Base-by-base conservation (phyloP, 805 yeast genomes). In the Blastobotrys chiropterorum region DNA sequence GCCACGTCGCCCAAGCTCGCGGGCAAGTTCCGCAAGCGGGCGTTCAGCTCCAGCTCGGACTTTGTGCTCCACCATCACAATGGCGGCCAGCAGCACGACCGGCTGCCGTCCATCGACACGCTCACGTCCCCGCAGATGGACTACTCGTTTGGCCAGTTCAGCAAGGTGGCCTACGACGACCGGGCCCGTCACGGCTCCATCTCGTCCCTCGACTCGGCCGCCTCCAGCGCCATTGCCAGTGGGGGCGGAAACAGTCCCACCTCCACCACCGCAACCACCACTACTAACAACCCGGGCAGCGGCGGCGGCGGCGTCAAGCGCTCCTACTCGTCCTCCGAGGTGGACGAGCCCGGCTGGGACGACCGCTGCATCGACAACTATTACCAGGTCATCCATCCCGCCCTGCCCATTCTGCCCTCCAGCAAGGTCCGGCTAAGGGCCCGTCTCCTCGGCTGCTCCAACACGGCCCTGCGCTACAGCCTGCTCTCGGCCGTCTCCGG, bases 341-440 rank as follows among this genome's bases (percentile, higher is more conserved):
- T 38, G 11, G 51, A 48, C 43, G 51, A 48, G 41, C 51, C 61
- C 15, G 57, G 59, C 20, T 58, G 61, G 58, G 62, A 60, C 49
- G 70, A 68, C 19, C 58, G 59, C 17, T 62, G 58, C 20, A 60
- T 71, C 41, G 72, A 66, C 53, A 54, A 55, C 38, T 72, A 72
- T 54, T 72, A 70, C 58, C 60, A 63, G 50, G 57, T 59, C 38
- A 60, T 69, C 47, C 75, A 72, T 55, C 70, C 72, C 7, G 57
- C 65, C 20, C 58, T 71, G 50, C 75, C 76, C 6, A 50, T 72
- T 19, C 62, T 72, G 40, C 71, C 72, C 3, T 67, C 69, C 30
- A 58, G 64, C 22, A 59, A 64, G 21, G 58, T 62, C 14, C 64
- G 62, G 49, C 62, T 69, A 26, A 57, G 64, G 43, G 55, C 59